phyloP scores from a whole-genome alignment of 805 yeast species.

The Yarrowia sp. region DNA sequence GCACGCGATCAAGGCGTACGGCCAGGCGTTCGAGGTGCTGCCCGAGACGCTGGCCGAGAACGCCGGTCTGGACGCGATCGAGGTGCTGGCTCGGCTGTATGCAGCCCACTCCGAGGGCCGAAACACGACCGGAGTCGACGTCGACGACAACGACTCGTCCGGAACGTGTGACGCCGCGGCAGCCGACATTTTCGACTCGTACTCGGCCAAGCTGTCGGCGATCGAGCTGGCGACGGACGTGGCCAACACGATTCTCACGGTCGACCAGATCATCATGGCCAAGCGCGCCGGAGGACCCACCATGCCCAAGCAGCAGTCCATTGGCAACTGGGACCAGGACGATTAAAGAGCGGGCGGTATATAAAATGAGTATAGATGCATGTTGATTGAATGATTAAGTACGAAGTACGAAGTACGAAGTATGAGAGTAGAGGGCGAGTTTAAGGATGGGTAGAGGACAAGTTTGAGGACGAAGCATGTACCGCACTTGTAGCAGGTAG shows the following conservation, averaged over 20 bases:
- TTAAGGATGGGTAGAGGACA: no score
- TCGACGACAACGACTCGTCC: constrained; percentile 52
- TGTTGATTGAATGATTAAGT: no score
- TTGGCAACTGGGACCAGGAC: constrained; percentile 95
- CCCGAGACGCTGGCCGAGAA: constrained; percentile 94
- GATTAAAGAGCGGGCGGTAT: constrained; percentile 47
- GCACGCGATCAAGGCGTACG: constrained; percentile 90
- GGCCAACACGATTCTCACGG: constrained; percentile 82
- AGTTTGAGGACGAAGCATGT: no score
- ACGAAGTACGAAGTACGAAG: no score
- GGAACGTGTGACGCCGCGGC: constrained; percentile 71
- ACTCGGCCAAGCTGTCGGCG: constrained; percentile 79
- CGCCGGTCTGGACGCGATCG: constrained; percentile 87
- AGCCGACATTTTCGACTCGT: constrained; percentile 73
- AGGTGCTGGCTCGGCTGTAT: constrained; percentile 82
- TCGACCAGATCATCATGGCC: constrained; percentile 98
- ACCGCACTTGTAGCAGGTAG: no score
- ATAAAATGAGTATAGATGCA: constrained; percentile 26
- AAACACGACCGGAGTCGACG: constrained; percentile 60
- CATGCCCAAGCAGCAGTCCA: constrained; percentile 80
- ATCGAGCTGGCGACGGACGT: constrained; percentile 94
- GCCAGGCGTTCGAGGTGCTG: constrained; percentile 89
- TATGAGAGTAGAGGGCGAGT: no score
- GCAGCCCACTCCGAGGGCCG: constrained; percentile 72
- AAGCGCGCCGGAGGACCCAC: constrained; percentile 98